A percentile compares a stretch with the other conserved stretches of the same genome.
Conservation (phyloP, 2,329 filamentous ascomycete genomes). For the Botrytis elliptica region DNA sequence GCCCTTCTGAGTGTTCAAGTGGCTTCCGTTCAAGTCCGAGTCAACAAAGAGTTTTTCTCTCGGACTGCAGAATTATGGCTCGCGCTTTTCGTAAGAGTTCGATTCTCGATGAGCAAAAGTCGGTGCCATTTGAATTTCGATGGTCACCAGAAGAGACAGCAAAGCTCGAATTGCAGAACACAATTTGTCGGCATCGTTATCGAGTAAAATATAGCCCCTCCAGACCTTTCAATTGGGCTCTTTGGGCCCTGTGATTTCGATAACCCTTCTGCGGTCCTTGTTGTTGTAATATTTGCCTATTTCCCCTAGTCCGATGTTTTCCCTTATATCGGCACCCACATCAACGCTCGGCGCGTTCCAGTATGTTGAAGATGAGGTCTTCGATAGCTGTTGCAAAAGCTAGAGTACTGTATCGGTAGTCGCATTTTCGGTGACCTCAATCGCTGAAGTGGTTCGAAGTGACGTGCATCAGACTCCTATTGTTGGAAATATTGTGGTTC, state of each 20-base stretch:
- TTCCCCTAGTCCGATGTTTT: background rate
- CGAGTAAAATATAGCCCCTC: no score
- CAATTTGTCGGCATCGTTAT: no score
- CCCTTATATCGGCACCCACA: background rate
- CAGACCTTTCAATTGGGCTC: no score
- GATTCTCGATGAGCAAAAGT: background rate
- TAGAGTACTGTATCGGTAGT: accelerated
- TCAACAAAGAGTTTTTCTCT: background rate
- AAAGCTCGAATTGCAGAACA: background rate
- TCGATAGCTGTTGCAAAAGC: background rate
- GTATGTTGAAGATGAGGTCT: background rate
- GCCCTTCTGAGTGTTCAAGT: background rate
- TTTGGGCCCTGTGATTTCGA: no score
- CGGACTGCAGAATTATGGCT: accelerated
- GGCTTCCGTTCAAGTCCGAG: background rate
- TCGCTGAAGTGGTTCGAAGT: background rate
- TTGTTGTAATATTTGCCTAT: no score
- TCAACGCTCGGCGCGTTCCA: background rate
- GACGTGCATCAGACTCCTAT: background rate
- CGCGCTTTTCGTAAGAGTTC: background rate
- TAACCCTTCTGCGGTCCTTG: no score
- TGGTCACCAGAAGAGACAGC: no score
- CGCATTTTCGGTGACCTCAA: accelerated
- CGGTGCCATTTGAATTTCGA: no score
- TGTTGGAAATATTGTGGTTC: accelerated